Percentiles rank a stretch among this genome's conserved stretches.
phyloP scores from a whole-genome alignment of 306 rosid genomes.

The Dryas alaskensis region DNA sequence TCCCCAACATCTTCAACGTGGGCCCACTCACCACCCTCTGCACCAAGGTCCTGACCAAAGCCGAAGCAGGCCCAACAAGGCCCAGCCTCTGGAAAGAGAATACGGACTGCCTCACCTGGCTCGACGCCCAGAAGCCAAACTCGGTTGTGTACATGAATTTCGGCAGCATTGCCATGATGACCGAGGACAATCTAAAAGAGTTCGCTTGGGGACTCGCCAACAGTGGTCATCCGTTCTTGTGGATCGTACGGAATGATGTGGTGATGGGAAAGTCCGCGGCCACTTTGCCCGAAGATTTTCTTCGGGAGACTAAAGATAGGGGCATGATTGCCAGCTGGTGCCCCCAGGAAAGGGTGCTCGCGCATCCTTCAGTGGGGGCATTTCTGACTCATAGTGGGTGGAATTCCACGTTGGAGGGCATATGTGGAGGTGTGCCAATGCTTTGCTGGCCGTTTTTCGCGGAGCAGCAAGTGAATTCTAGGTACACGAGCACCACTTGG shows the following conservation, averaged over 20 bases:
- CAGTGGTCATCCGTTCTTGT: slow-evolving; percentile 9
- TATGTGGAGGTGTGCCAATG: slow-evolving; percentile 19
- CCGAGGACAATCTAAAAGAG: slow-evolving; percentile 6
- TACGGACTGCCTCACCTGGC: slow-evolving; percentile 20
- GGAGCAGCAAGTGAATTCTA: slow-evolving; percentile 23
- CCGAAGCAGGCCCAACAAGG: background rate
- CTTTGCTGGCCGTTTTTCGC: slow-evolving; percentile 24
- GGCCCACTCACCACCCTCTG: slow-evolving; percentile 6
- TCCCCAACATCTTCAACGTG: slow-evolving; percentile 20
- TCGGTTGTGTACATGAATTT: slow-evolving; percentile 17
- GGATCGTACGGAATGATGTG: slow-evolving; percentile 12
- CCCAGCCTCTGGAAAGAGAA: slow-evolving; percentile 23
- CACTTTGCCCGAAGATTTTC: background rate
- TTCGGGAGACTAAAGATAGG: slow-evolving; percentile 1
- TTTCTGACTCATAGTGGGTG: slow-evolving; percentile 25
- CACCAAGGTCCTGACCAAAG: background rate
- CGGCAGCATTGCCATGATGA: slow-evolving; percentile 24
- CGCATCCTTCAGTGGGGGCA: slow-evolving; percentile 12
- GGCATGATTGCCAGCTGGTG: slow-evolving; percentile 15
- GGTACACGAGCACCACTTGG: slow-evolving; percentile 25
- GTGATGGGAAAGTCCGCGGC: slow-evolving; percentile 1
- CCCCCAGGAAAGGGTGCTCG: slow-evolving; percentile 16
- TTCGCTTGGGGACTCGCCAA: slow-evolving; percentile 24
- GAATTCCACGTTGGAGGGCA: slow-evolving; percentile 22
- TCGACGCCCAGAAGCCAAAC: slow-evolving; percentile 6